Percentiles rank a stretch among this genome's conserved stretches.
phyloP scores from a whole-genome alignment of 768 basidiomycete genomes.

The Floccularia luteovirens region DNA sequence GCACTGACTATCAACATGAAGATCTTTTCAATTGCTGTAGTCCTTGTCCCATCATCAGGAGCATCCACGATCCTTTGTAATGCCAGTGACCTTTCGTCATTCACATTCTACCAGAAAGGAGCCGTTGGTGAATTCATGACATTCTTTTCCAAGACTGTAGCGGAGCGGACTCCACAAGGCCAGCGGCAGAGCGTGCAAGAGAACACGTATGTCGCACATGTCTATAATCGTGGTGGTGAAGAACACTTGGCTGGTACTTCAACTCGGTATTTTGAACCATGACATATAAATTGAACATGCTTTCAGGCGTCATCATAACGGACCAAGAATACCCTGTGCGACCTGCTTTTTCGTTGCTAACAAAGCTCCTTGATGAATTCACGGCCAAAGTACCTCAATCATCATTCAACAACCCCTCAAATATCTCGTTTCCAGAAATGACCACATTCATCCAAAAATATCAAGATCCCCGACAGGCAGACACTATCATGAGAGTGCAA shows the following conservation, averaged over 20 bases:
- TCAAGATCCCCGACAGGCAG: conserved; percentile 95
- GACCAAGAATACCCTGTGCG: conserved; percentile 96
- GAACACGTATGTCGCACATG: conserved; percentile 88
- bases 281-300: conserved; percentile 5
- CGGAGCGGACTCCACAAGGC: conserved; percentile 78
- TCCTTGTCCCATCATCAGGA: conserved; percentile 59
- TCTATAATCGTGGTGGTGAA: conserved; percentile 84
- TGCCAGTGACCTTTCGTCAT: conserved; percentile 79
- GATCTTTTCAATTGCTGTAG: conserved; percentile 74
- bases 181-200: conserved; percentile 94
- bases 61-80: conserved; percentile 56
- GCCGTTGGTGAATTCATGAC: conserved; percentile 87
- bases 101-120: conserved; percentile 90
- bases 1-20: no score
- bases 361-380: conserved; percentile 92
- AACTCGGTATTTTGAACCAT: neutral
- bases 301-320: conserved; percentile 80
- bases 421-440: conserved; percentile 74
- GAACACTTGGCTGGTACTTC: conserved; percentile 76
- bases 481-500: conserved; percentile 97
- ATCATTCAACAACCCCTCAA: conserved; percentile 52
- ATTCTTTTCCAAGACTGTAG: conserved; percentile 91
- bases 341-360: conserved; percentile 91
- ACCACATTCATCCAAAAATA: conserved; percentile 81
- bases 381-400: conserved; percentile 69